phyloP scores from a whole-genome alignment of 2,329 filamentous ascomycete genomes.

The Nemania bipapillata region DNA sequence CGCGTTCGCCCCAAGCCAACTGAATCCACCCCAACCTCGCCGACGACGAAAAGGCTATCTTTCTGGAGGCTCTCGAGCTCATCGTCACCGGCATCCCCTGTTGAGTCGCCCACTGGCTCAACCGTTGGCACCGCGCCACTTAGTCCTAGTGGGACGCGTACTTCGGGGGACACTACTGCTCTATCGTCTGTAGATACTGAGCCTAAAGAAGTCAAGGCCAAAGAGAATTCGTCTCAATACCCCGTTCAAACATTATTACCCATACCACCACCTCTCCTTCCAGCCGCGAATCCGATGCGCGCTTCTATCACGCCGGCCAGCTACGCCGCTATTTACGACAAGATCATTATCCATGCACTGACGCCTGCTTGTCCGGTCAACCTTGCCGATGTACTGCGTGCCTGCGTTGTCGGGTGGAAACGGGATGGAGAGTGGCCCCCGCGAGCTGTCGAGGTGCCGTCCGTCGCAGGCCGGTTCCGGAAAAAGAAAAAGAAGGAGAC shows the following conservation, averaged over 20 bases:
- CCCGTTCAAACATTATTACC: constrained; percentile 75
- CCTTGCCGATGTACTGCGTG: constrained; percentile 79
- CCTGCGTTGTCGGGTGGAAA: constrained; percentile 91
- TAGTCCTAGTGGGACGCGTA: constrained; percentile 48
- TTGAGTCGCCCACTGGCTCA: constrained; percentile 47
- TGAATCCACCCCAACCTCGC: constrained; percentile 52
- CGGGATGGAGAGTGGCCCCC: constrained; percentile 93
- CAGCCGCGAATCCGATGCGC: constrained; percentile 78
- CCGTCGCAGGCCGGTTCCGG: constrained; percentile 53
- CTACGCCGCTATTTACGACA: constrained; percentile 87
- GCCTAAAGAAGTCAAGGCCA: constrained; percentile 54
- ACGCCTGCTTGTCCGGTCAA: constrained; percentile 91
- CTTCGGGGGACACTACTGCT: constrained; percentile 52
- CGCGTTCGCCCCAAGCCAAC: constrained; percentile 62
- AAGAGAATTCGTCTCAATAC: constrained; percentile 54
- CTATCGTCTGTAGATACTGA: constrained; percentile 58
- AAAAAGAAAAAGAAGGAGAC: constrained; percentile 56
- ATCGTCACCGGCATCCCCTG: constrained; percentile 53
- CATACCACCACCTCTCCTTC: constrained; percentile 76
- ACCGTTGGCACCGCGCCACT: constrained; percentile 39
- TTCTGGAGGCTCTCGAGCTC: constrained; percentile 60
- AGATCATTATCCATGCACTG: constrained; percentile 81
- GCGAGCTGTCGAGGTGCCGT: constrained; percentile 60
- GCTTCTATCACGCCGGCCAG: constrained; percentile 76
- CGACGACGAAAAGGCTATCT: constrained; percentile 61